Percentiles rank a stretch among this genome's conserved stretches.
phyloP scores from a whole-genome alignment of 495 filamentous ascomycete genomes.

The Trichoderma erinaceum region DNA sequence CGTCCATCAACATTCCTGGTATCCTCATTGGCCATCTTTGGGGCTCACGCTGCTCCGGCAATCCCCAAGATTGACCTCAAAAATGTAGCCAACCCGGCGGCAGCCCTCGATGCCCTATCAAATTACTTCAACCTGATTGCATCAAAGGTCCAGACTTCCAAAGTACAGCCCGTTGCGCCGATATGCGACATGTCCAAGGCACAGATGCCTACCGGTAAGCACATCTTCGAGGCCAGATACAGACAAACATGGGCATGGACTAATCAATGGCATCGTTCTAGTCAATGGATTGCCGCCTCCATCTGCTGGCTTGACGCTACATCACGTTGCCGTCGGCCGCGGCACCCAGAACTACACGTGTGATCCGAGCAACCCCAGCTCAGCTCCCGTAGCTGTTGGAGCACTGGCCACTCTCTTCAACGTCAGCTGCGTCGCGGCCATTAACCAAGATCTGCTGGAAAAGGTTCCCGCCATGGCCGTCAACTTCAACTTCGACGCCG shows the following conservation, averaged over 20 bases:
- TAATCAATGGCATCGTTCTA: neutral
- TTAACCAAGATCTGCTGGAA: slow-evolving; percentile 56
- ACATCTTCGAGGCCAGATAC: neutral
- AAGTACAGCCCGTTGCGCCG: slow-evolving; percentile 31
- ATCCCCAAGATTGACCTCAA: slow-evolving; percentile 32
- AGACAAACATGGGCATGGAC: slow-evolving; percentile 34
- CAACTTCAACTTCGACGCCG: slow-evolving; percentile 41
- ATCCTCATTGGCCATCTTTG: slow-evolving; percentile 38
- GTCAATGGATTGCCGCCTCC: slow-evolving; percentile 45
- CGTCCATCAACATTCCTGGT: slow-evolving; percentile 38
- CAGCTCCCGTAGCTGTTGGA: slow-evolving; percentile 58
- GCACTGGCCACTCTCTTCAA: slow-evolving; percentile 86
- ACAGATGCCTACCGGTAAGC: slow-evolving; percentile 40
- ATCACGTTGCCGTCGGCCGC: slow-evolving; percentile 77
- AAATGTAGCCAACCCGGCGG: slow-evolving; percentile 29
- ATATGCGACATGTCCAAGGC: slow-evolving; percentile 48
- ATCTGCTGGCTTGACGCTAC: slow-evolving; percentile 50
- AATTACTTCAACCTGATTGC: slow-evolving; percentile 52
- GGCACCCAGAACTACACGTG: slow-evolving; percentile 95
- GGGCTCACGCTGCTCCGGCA: slow-evolving; percentile 43
- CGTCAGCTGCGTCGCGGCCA: slow-evolving; percentile 67
- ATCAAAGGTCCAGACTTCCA: slow-evolving; percentile 39
- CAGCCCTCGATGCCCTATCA: slow-evolving; percentile 35
- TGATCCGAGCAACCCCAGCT: slow-evolving; percentile 46
- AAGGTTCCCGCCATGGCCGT: slow-evolving; percentile 51